Percentiles rank a stretch among this genome's conserved stretches.
Evolutionary conservation across 2,329 filamentous ascomycete genomes (phyloP).

Genomic region (Alternaria viburni): DNA sequence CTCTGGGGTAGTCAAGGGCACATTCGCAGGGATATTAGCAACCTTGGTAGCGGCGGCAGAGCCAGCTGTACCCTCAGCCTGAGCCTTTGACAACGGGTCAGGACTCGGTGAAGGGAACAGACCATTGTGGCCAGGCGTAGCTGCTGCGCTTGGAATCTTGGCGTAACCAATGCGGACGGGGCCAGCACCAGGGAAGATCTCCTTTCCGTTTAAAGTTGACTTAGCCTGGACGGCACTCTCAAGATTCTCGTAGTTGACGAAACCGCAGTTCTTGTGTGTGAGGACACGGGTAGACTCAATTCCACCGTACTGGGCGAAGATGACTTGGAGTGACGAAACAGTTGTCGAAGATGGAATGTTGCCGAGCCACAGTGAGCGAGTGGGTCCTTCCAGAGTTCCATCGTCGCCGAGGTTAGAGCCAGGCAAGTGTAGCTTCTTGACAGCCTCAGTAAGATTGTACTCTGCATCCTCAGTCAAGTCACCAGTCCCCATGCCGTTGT

Average conservation of each 20-base stretch:
- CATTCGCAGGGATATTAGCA: slow-evolving; percentile 50
- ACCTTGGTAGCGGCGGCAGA: slow-evolving; percentile 42
- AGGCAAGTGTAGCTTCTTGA: slow-evolving; percentile 71
- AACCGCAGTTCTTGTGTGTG: slow-evolving; percentile 98
- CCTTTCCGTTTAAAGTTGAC: slow-evolving; percentile 88
- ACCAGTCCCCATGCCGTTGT: slow-evolving; percentile 75
- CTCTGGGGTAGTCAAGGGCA: slow-evolving; percentile 71
- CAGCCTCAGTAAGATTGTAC: slow-evolving; percentile 80
- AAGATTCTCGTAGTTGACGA: slow-evolving; percentile 93
- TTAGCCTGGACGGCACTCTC: slow-evolving; percentile 92
- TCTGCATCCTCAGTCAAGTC: slow-evolving; percentile 81
- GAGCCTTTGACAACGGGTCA: slow-evolving; percentile 72
- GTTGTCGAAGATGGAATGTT: slow-evolving; percentile 98
- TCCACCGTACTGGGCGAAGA: slow-evolving; percentile 91
- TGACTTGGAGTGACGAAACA: slow-evolving; percentile 89
- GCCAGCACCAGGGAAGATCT: slow-evolving; percentile 96
- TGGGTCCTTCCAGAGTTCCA: slow-evolving; percentile 83
- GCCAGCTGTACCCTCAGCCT: slow-evolving; percentile 50
- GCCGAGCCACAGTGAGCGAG: slow-evolving; percentile 93
- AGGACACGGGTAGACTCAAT: slow-evolving; percentile 92
- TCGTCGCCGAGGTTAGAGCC: slow-evolving; percentile 74
- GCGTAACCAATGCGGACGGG: slow-evolving; percentile 96
- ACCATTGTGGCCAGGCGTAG: slow-evolving; percentile 87
- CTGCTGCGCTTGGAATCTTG: slow-evolving; percentile 87
- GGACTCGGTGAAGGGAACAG: slow-evolving; percentile 90